Conservation (phyloP, 306 rosid species). For the Cicer pinnatifidum region DNA sequence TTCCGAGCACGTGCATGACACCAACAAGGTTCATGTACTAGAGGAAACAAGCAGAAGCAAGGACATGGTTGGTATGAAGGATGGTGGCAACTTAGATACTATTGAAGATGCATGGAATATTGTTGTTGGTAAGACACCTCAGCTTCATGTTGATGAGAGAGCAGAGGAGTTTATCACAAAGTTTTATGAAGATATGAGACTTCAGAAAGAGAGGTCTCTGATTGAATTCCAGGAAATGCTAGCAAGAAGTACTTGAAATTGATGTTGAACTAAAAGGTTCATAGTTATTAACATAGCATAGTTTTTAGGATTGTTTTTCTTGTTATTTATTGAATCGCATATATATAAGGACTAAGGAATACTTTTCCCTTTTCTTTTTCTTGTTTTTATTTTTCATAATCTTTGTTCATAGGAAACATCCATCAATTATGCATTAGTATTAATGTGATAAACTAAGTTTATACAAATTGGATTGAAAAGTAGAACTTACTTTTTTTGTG, state of each 20-base stretch:
- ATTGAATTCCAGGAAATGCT: conserved; percentile 33
- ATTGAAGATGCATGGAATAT: conserved; percentile 56
- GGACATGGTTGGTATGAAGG: conserved; percentile 28
- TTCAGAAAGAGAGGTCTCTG: conserved; percentile 51
- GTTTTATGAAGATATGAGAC: conserved; percentile 51
- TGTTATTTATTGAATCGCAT: not conserved
- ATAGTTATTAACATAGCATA: not conserved
- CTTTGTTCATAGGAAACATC: not conserved
- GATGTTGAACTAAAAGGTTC: not conserved
- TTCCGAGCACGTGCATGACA: conserved; percentile 43
- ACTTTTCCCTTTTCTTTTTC: not conserved
- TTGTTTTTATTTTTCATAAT: conserved; percentile 34
- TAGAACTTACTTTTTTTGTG: not conserved
- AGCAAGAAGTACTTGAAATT: not conserved
- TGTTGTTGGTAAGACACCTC: conserved; percentile 48
- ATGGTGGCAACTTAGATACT: conserved; percentile 35
- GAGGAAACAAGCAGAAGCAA: conserved; percentile 35
- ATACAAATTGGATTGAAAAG: conserved; percentile 24
- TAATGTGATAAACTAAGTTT: conserved; percentile 1
- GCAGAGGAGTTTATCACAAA: conserved; percentile 72
- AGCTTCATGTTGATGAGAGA: conserved; percentile 46
- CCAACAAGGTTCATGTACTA: not conserved
- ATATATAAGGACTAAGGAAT: not conserved
- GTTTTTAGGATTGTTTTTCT: conserved; percentile 21
- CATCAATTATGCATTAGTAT: conserved; percentile 21